phyloP scores from a whole-genome alignment of 2,329 filamentous ascomycete species.

The Fusarium avenaceum region DNA sequence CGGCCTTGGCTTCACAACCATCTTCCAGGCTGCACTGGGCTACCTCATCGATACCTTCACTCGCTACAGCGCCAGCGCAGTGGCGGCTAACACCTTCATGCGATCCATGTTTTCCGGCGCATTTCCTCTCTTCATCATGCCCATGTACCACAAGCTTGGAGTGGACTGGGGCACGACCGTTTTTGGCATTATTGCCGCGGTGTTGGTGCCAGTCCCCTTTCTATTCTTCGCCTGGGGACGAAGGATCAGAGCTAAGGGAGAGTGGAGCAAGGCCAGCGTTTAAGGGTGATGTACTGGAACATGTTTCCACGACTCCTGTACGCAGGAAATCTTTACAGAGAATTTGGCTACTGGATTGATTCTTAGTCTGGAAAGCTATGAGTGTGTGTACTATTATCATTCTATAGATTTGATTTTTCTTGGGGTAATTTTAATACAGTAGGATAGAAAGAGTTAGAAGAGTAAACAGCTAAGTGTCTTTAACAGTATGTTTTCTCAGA shows the following conservation, averaged over 20 bases:
- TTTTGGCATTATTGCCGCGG: background rate
- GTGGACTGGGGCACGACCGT: conserved; percentile 11
- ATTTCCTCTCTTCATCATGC: conserved; percentile 12
- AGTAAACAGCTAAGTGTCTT: too few relatives aligned
- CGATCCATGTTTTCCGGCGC: conserved; percentile 1
- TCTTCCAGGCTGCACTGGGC: conserved; percentile 7
- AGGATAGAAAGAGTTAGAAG: too few relatives aligned
- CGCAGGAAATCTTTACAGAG: too few relatives aligned
- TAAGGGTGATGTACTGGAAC: background rate
- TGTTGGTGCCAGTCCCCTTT: background rate
- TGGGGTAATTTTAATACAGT: too few relatives aligned
- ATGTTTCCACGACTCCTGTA: too few relatives aligned
- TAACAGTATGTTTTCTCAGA: too few relatives aligned
- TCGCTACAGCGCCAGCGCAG: conserved; percentile 2
- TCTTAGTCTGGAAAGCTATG: too few relatives aligned
- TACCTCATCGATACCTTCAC: conserved; percentile 14
- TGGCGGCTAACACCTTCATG: conserved; percentile 11
- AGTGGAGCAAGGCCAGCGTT: conserved; percentile 4
- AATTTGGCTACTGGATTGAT: too few relatives aligned
- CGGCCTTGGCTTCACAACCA: conserved; percentile 1
- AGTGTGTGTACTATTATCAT: too few relatives aligned
- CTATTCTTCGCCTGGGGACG: background rate
- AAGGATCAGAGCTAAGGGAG: background rate
- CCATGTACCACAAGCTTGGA: conserved; percentile 1
- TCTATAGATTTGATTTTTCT: too few relatives aligned